Conservation (phyloP, 2,329 filamentous ascomycete species). For the Amesomyces nigricolor region DNA sequence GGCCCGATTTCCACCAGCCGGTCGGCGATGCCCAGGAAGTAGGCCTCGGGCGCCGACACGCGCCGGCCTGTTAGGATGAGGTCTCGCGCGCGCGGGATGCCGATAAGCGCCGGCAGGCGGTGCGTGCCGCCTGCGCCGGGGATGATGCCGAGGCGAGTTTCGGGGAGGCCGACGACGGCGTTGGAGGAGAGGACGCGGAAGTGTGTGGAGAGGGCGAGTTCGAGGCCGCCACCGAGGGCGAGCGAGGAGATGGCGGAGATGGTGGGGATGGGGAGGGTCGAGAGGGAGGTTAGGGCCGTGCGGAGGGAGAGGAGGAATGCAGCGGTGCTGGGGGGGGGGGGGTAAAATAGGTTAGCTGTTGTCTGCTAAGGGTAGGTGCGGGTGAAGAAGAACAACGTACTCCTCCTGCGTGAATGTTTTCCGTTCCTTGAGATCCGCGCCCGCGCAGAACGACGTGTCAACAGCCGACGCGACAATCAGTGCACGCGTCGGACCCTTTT, state of each 20-base stretch:
- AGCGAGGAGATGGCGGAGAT: slow-evolving; percentile 81
- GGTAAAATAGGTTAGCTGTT: not conserved
- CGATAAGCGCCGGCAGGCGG: slow-evolving; percentile 76
- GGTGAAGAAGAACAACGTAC: slow-evolving; percentile 43
- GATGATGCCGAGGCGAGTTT: slow-evolving; percentile 89
- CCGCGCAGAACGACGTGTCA: slow-evolving; percentile 87
- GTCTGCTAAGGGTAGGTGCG: not conserved
- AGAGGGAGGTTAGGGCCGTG: slow-evolving; percentile 65
- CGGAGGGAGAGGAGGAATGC: slow-evolving; percentile 75
- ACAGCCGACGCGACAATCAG: slow-evolving; percentile 78
- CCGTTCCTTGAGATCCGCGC: slow-evolving; percentile 89
- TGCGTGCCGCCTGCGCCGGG: slow-evolving; percentile 92
- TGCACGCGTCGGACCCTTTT: slow-evolving; percentile 63
- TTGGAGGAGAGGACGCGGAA: slow-evolving; percentile 81
- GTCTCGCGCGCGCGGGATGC: slow-evolving; percentile 75
- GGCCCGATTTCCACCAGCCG: slow-evolving; percentile 70
- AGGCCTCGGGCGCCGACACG: slow-evolving; percentile 76
- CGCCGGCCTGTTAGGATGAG: slow-evolving; percentile 85
- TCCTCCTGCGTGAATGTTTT: slow-evolving; percentile 69
- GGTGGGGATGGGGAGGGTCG: slow-evolving; percentile 76
- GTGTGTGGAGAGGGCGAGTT: slow-evolving; percentile 83
- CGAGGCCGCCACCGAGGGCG: slow-evolving; percentile 88
- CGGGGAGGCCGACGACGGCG: slow-evolving; percentile 75
- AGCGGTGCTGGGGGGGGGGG: slow-evolving; percentile 54
- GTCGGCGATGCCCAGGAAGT: slow-evolving; percentile 86